phyloP scores from a whole-genome alignment of 768 basidiomycete species.

The Suillus fuscotomentosus region DNA sequence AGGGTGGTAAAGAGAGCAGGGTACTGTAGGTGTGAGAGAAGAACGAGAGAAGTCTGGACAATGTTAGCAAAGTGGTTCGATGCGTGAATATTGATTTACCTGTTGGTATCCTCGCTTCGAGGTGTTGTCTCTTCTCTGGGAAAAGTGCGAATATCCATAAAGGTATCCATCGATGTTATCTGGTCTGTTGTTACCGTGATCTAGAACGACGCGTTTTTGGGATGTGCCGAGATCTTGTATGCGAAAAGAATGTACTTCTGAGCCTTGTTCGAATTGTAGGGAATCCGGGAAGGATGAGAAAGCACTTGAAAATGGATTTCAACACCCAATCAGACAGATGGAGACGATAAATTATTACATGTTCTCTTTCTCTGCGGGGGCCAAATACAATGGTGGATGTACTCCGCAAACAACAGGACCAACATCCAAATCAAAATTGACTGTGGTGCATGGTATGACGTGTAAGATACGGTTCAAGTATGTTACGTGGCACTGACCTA shows the following conservation, averaged over 20 bases:
- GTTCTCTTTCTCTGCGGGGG: slow-evolving; percentile 72
- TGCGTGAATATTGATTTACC: slow-evolving; percentile 35
- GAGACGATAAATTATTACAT: slow-evolving; percentile 53
- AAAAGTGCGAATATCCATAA: slow-evolving; percentile 79
- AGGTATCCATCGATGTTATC: slow-evolving; percentile 60
- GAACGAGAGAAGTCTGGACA: slow-evolving; percentile 52
- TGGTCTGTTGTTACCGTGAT: slow-evolving; percentile 32
- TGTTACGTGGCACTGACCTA: slow-evolving; percentile 43
- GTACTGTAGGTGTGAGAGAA: slow-evolving; percentile 77
- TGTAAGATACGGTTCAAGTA: background rate
- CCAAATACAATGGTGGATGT: slow-evolving; percentile 65
- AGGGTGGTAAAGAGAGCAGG: slow-evolving; percentile 81
- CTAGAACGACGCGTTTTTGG: slow-evolving; percentile 14
- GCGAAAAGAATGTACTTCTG: slow-evolving; percentile 83
- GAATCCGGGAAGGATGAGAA: slow-evolving; percentile 95
- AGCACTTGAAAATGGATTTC: slow-evolving; percentile 48
- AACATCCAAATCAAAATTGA: slow-evolving; percentile 86
- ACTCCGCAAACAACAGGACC: slow-evolving; percentile 77
- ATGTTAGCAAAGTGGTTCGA: background rate
- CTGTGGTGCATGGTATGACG: slow-evolving; percentile 31
- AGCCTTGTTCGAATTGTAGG: slow-evolving; percentile 79
- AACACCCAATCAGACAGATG: background rate
- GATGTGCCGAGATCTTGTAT: slow-evolving; percentile 52
- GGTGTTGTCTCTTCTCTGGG: slow-evolving; percentile 59
- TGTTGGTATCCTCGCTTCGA: slow-evolving; percentile 82